phyloP scores from a whole-genome alignment of 2,329 filamentous ascomycete genomes.

The Diaporthe ampelina region DNA sequence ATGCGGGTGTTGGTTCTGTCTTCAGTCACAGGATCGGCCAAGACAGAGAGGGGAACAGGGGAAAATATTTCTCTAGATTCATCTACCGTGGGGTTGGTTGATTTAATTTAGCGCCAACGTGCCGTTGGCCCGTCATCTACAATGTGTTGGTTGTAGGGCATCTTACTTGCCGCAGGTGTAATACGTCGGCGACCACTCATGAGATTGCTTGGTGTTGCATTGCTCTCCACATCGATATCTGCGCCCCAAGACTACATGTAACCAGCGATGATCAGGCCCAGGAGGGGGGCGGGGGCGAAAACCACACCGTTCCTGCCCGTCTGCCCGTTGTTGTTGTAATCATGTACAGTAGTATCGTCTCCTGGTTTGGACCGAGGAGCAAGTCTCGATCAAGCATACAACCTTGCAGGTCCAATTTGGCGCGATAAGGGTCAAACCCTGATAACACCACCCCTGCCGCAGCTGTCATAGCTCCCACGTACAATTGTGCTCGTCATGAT shows the following conservation, averaged over 20 bases:
- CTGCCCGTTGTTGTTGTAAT: not conserved
- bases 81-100: not conserved
- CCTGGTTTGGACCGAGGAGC: not conserved
- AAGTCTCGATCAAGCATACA: not conserved
- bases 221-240: too few species aligned
- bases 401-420: not conserved
- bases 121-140: not conserved
- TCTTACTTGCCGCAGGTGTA: not conserved
- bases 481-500: slow-evolving; percentile 38
- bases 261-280: too few species aligned
- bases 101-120: not conserved
- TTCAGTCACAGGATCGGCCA: not conserved
- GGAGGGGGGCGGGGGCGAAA: not conserved
- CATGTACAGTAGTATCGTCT: not conserved
- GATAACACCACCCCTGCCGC: not conserved
- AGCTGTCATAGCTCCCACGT: not conserved
- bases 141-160: not conserved
- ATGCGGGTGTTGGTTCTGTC: not conserved
- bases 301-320: too few species aligned
- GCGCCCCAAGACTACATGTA: not conserved
- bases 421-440: slow-evolving; percentile 9
- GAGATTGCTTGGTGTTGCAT: too few species aligned
- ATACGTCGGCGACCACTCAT: not conserved
- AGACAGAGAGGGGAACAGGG: not conserved
- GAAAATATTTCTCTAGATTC: not conserved